Evolutionary conservation across 75 land plant genomes (phyloP).

Genomic region (Cunninghamia lanceolata): DNA sequence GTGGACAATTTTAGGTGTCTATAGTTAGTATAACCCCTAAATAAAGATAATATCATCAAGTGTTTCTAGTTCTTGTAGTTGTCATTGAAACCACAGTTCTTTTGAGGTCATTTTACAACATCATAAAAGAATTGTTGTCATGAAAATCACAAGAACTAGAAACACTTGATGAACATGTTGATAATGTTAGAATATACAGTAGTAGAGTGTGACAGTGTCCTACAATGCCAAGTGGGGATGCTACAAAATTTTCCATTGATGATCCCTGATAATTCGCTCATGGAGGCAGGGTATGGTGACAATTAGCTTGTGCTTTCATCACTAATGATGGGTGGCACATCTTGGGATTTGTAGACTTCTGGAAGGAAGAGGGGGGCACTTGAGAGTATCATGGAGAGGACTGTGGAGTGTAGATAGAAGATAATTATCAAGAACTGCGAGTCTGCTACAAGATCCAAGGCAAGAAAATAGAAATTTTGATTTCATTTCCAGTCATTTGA

Average conservation of each 20-base stretch:
- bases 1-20: too few relatives aligned
- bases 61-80: too few relatives aligned
- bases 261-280: conserved; percentile 4
- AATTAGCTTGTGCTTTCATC: conserved; percentile 4
- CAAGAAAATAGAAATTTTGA: conserved; percentile 54
- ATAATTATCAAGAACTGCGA: conserved; percentile 77
- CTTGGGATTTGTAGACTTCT: conserved; percentile 8
- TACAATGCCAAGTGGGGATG: conserved; percentile 21
- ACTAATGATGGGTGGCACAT: neutral
- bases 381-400: conserved; percentile 41
- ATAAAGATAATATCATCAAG: too few relatives aligned
- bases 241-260: conserved; percentile 13
- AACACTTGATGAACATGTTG: too few relatives aligned
- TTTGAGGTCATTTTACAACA: too few relatives aligned
- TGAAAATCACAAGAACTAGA: too few relatives aligned
- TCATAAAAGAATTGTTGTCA: too few relatives aligned
- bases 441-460: conserved; percentile 77
- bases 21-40: too few relatives aligned
- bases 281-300: conserved; percentile 26
- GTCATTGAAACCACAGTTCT: too few relatives aligned
- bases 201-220: conserved; percentile 26
- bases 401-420: conserved; percentile 60
- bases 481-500: neutral
- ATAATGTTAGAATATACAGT: too few relatives aligned
- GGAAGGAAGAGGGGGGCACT: conserved; percentile 30